phyloP scores from a whole-genome alignment of 2,329 filamentous ascomycete genomes.

The Biscogniauxia sp. region DNA sequence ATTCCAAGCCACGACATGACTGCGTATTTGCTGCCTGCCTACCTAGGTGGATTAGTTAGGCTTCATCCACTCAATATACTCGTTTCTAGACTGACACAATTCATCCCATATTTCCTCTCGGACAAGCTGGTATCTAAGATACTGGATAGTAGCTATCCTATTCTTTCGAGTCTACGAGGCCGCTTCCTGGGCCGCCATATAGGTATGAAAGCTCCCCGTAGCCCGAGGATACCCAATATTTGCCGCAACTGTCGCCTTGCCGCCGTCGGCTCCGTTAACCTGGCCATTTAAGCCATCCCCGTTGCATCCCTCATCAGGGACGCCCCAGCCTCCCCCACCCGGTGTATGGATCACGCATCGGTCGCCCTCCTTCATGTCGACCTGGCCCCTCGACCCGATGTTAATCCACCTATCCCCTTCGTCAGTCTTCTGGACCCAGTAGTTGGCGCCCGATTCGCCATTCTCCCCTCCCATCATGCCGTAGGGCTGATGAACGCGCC shows the following conservation, averaged over 20 bases:
- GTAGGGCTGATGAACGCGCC: constrained; percentile 69
- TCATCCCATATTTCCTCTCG: no score
- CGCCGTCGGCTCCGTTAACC: neutral
- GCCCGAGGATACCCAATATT: neutral
- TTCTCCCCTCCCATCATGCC: constrained; percentile 69
- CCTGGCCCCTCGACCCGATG: constrained; percentile 17
- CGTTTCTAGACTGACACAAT: no score
- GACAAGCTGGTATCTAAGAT: no score
- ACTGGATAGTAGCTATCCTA: no score
- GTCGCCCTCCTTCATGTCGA: constrained; percentile 50
- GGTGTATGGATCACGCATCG: constrained; percentile 60
- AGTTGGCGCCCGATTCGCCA: constrained; percentile 64
- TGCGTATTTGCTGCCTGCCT: no score
- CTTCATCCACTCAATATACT: no score
- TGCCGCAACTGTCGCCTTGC: no score
- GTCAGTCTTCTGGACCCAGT: constrained; percentile 53
- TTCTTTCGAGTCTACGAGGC: neutral
- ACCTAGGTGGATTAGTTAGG: no score
- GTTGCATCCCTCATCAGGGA: neutral
- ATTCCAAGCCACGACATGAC: no score
- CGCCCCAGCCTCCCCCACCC: constrained; percentile 51
- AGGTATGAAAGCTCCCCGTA: neutral
- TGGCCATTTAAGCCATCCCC: neutral
- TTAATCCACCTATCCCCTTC: constrained; percentile 19
- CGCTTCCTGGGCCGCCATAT: neutral